phyloP scores from a whole-genome alignment of 192 early-diverging fungal genomes.

The Entomortierella parvispora region DNA sequence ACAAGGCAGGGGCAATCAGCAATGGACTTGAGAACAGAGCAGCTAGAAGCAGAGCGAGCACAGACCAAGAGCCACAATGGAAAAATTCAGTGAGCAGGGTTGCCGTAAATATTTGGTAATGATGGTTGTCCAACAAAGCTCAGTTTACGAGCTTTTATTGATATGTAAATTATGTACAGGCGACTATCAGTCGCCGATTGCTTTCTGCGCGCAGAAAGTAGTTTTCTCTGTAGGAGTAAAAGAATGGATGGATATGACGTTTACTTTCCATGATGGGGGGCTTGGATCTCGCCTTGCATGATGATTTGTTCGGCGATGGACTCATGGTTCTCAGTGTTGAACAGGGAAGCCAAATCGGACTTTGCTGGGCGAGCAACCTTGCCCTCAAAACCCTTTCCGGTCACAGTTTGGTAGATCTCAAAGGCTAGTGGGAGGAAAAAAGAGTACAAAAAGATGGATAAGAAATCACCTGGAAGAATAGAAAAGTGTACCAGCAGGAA shows the following conservation, averaged over 20 bases:
- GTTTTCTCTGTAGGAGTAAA: not conserved
- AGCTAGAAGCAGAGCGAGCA: too few relatives aligned
- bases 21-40: too few relatives aligned
- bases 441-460: not conserved
- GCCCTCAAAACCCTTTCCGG: conserved; percentile 37
- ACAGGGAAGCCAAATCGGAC: conserved; percentile 24
- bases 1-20: too few relatives aligned
- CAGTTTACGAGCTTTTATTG: too few relatives aligned
- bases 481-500: not conserved
- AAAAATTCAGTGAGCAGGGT: too few relatives aligned
- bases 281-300: conserved; percentile 39
- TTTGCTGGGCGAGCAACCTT: conserved; percentile 22
- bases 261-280: not conserved
- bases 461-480: not conserved
- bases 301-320: conserved; percentile 31
- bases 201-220: too few relatives aligned
- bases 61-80: too few relatives aligned
- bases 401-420: conserved; percentile 26
- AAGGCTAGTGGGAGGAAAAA: conserved; percentile 10
- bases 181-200: too few relatives aligned
- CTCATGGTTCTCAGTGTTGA: conserved; percentile 31
- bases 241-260: not conserved
- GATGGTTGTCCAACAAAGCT: too few relatives aligned
- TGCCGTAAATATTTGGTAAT: too few relatives aligned
- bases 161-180: too few relatives aligned